Evolutionary conservation across 2,329 filamentous ascomycete species (phyloP), one percentile per base, ranked within the genome.

Genomic region (Fusarium sp.): DNA sequence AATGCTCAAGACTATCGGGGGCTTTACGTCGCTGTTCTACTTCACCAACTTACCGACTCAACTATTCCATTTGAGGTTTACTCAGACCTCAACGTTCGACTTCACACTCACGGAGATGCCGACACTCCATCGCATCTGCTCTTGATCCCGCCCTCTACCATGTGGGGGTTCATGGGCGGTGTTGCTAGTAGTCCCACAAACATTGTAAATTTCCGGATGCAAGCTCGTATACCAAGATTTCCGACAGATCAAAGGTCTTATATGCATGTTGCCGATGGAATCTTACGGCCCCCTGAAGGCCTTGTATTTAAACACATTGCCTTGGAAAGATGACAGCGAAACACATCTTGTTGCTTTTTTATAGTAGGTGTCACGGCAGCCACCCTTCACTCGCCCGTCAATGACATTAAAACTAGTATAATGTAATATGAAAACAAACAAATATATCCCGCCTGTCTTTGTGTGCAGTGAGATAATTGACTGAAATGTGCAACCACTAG

Each of bases 161-260:
- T 61, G 20, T 67, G 45, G 6, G 45, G 64, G 3, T 35, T 57
- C 35, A 13, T 67, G 34, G 62, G 62, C 5, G 62, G 62, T 4
- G 37, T 61, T n/a, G 54, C 57, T 20, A 56, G 67, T 2, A 62
- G 54, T 18, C 63, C 63, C 30, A 54, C 62, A 32, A 56, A 61
- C 18, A 41, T 66, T n/a, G 54, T 54, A 14, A 68, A 66, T 8
- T 27, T 66, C 10, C 20, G 66, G 27, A 66, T 66, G 62, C 62
- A 66, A 23, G 52, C 35, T 23, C 45, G 61, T 20, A 54, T 60
- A 41, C 18, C 56, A 32, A 50, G 34, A n/a, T n/a, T 37, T 8
- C 2, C 34, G 14, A 2, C 8, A 20, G 20, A 60, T 4, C 54
- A n/a, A 27, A 59, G 66, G 16, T 25, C 20, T 6, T 66, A 61